These are phyloP conservation scores for Corylus americana DNA, from an alignment of 306 rosid genomes.

Conservation along the genomic window DNA sequence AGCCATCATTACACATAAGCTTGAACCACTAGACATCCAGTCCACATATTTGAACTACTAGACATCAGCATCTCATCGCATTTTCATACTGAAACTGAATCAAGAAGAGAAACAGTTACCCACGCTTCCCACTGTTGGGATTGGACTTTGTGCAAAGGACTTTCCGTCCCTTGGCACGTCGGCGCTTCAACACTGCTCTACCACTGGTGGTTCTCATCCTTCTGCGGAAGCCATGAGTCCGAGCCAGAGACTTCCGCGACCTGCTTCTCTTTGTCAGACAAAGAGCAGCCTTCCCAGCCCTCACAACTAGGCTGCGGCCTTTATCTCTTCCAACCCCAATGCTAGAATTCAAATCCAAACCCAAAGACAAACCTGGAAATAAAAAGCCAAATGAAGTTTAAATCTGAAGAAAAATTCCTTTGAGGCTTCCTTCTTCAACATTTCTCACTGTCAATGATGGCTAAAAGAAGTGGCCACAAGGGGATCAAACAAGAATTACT, in stretches of 20 bases:
- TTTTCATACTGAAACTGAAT: constrained; percentile 24
- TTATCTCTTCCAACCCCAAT: constrained; percentile 49
- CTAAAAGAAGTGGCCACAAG: neutral
- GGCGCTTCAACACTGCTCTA: constrained; percentile 69
- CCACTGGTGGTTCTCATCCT: constrained; percentile 90
- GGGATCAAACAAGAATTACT: neutral
- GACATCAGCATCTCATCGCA: constrained; percentile 18
- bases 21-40: constrained; percentile 17
- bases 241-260: constrained; percentile 83
- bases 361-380: constrained; percentile 56
- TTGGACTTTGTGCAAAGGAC: constrained; percentile 84
- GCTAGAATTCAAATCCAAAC: constrained; percentile 51
- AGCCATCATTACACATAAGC: constrained; percentile 5
- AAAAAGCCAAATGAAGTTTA: constrained; percentile 19
- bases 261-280: constrained; percentile 87
- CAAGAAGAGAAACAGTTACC: constrained; percentile 17
- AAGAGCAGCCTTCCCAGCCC: constrained; percentile 80
- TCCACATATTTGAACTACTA: constrained; percentile 6
- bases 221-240: constrained; percentile 85
- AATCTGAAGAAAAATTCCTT: constrained; percentile 6
- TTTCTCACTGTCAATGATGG: neutral
- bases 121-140: constrained; percentile 68
- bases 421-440: neutral
- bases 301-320: constrained; percentile 62
- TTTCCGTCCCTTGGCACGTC: constrained; percentile 93